A percentile compares a stretch with the other conserved stretches of the same genome.
phyloP scores from a whole-genome alignment of 495 filamentous ascomycete species.

The Aspergillus ellipticus region DNA sequence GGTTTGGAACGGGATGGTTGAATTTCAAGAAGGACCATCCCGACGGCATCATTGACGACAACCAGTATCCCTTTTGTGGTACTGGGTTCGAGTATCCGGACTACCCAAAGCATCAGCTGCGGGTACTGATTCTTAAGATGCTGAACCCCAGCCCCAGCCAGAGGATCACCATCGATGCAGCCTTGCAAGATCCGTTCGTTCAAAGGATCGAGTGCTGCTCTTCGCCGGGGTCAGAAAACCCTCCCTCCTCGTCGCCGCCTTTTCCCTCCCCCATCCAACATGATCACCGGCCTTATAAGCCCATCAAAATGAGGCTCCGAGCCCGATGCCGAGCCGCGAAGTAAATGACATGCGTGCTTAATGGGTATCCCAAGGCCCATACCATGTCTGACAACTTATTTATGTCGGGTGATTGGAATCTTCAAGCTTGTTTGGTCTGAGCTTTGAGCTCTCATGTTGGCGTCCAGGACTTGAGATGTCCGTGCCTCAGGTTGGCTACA shows the following conservation, averaged over 20 bases:
- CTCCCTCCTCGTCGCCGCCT: background rate
- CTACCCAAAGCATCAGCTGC: constrained; percentile 48
- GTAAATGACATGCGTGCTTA: too few species aligned
- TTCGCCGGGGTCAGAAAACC: background rate
- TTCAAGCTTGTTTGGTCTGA: too few species aligned
- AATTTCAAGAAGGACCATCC: constrained; percentile 53
- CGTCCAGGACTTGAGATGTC: too few species aligned
- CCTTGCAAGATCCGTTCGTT: constrained; percentile 59
- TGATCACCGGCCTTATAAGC: too few species aligned
- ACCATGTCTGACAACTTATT: too few species aligned
- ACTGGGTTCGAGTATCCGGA: constrained; percentile 32
- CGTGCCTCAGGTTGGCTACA: too few species aligned
- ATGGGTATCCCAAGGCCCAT: too few species aligned
- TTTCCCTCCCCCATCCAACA: too few species aligned
- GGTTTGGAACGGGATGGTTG: constrained; percentile 43
- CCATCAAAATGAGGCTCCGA: too few species aligned
- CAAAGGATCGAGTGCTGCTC: constrained; percentile 67
- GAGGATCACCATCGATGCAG: constrained; percentile 60
- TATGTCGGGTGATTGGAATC: too few species aligned
- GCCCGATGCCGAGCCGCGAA: too few species aligned
- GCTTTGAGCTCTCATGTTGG: too few species aligned
- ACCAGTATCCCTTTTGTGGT: constrained; percentile 52
- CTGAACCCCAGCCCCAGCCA: constrained; percentile 65
- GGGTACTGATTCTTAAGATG: constrained; percentile 68
- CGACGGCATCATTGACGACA: constrained; percentile 43